A percentile compares a stretch with the other conserved stretches of the same genome.
phyloP scores from a whole-genome alignment of 305 asterid species.

The Fraxinus sp. region DNA sequence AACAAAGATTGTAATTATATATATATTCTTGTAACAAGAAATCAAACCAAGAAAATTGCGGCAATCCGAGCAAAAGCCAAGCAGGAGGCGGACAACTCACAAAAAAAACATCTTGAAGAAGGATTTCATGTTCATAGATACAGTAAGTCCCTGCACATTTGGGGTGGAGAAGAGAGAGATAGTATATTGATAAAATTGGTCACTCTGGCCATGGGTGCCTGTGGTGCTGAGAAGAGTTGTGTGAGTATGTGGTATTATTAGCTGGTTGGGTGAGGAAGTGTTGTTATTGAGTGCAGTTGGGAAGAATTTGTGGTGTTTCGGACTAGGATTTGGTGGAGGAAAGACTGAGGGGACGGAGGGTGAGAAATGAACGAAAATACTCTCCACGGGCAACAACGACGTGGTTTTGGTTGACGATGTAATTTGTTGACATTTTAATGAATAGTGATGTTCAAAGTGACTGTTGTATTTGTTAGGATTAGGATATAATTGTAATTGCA shows the following conservation, averaged over 20 bases:
- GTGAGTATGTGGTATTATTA: conserved; percentile 19
- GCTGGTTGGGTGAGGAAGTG: conserved; percentile 46
- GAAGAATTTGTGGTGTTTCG: conserved; percentile 24
- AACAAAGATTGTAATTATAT: too few species aligned
- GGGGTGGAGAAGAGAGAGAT: conserved; percentile 26
- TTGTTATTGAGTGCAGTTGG: conserved; percentile 23
- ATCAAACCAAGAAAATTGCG: conserved; percentile 67
- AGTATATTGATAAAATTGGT: conserved; percentile 40
- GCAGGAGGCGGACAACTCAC: conserved; percentile 45
- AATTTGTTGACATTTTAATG: too few species aligned
- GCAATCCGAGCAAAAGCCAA: conserved; percentile 60
- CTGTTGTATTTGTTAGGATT: too few species aligned
- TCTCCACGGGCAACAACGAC: too few species aligned
- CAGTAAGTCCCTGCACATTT: conserved; percentile 23
- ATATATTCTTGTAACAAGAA: neutral
- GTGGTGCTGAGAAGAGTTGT: conserved; percentile 31
- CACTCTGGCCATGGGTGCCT: conserved; percentile 85
- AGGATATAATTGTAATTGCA: too few species aligned
- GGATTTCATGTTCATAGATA: conserved; percentile 26
- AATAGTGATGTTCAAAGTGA: too few species aligned
- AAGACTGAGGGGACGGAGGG: conserved; percentile 33
- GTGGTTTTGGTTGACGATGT: too few species aligned
- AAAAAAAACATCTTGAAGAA: conserved; percentile 64
- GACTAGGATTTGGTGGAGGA: conserved; percentile 31
- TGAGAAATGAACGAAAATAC: neutral